Evolutionary conservation across 768 basidiomycete species (phyloP), one percentile per base, ranked within the genome.

Genomic region (Sistotremastrum niveocremeum): DNA sequence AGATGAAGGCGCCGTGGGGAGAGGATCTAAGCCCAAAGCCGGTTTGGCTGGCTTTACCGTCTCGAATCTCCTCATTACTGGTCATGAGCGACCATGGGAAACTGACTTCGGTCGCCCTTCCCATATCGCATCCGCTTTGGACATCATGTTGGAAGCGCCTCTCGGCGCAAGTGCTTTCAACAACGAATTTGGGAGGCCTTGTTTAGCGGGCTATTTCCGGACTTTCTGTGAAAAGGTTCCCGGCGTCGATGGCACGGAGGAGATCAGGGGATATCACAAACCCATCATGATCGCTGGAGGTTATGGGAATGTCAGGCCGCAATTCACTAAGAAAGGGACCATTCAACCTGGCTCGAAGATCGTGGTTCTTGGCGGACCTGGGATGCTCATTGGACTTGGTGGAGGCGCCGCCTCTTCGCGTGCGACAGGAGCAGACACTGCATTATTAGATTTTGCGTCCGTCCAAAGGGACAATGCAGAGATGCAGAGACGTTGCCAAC

Each of bases 241-340:
- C 20, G 59, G 76, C 32, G 64, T 68, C 6, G 59, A 62, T 34
- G 75, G 75, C 36, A 71, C 69, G 4, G 54, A 64, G 62, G 84
- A 89, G 60, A 65, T 90, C n/a, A 68, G 93, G 45, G 95, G 95
- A 0, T 99, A 97, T 62, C 95, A 98, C 67, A 99, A 99, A 62
- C 95, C 95, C 9, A 95, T 99, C 68, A 99, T 99, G 95, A 84
- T 99, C 52, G 94, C 95, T 6, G 95, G 95, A 12, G 95, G 95
- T 29, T 78, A 91, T 51, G 95, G 95, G 4, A 97, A 85, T 56
- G 93, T 98, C 37, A 79, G 88, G 10, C 81, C 84, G 4, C 65
- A 73, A 51, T 93, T 86, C 54, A 79, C 93, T 33, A 73, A 66
- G 57, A 99, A 99, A 65, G 68, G 72, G 3, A 62, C 65, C 49